Conservation (phyloP, 2,329 filamentous ascomycete species). For the Stromatinia cepivora region DNA sequence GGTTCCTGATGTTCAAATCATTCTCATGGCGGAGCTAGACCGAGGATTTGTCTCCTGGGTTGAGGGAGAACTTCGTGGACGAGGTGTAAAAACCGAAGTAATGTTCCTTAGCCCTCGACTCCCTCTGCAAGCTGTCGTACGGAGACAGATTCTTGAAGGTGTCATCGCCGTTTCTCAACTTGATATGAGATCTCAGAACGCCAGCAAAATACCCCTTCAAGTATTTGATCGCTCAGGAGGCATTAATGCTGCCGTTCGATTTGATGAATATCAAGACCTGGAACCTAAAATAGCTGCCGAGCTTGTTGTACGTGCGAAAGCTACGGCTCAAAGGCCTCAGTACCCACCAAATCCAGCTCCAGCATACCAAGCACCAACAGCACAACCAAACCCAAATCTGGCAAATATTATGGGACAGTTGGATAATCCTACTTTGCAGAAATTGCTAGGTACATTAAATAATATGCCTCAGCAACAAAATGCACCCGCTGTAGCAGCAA, state of each 20-base stretch:
- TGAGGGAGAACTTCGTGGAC: conserved; percentile 70
- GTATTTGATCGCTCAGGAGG: conserved; percentile 80
- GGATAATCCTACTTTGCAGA: conserved; percentile 70
- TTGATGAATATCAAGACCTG: conserved; percentile 83
- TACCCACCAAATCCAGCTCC: conserved; percentile 26
- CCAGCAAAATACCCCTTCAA: conserved; percentile 75
- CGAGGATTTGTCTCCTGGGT: conserved; percentile 82
- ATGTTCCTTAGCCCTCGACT: conserved; percentile 78
- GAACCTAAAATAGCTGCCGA: conserved; percentile 78
- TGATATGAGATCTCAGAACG: conserved; percentile 65
- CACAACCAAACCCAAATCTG: conserved; percentile 51
- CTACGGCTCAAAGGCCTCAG: conserved; percentile 44
- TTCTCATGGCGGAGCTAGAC: conserved; percentile 75
- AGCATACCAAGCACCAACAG: conserved; percentile 42
- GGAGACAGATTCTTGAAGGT: conserved; percentile 83
- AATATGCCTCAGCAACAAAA: conserved; percentile 33
- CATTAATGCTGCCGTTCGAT: conserved; percentile 69
- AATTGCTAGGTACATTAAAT: conserved; percentile 61
- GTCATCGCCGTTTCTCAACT: conserved; percentile 83
- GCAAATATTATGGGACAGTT: conserved; percentile 66
- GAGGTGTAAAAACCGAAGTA: conserved; percentile 73
- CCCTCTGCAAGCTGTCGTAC: conserved; percentile 75
- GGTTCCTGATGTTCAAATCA: conserved; percentile 86
- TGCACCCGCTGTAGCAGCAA: conserved; percentile 38
- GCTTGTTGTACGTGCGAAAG: conserved; percentile 72